These are phyloP conservation scores for Catenaria anguillulae DNA, from an alignment of 371 early-diverging fungal genomes.

Conservation along the genomic window DNA sequence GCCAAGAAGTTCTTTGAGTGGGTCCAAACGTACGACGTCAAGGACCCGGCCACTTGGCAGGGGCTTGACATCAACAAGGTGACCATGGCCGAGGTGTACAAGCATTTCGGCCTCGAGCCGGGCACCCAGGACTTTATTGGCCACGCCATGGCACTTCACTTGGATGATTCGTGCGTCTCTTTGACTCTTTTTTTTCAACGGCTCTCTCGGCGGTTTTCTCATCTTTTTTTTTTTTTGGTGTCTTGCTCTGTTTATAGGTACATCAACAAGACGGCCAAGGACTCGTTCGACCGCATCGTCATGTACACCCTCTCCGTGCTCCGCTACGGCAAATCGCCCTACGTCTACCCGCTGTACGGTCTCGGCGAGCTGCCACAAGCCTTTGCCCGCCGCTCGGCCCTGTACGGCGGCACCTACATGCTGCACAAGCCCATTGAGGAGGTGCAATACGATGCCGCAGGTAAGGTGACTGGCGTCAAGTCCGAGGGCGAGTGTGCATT, in stretches of 20 bases:
- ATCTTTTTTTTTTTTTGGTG: conserved; percentile 2
- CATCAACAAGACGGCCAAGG: conserved; percentile 67
- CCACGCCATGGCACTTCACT: conserved; percentile 94
- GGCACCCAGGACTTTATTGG: conserved; percentile 96
- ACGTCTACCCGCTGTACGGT: conserved; percentile 98
- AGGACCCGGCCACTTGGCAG: conserved; percentile 64
- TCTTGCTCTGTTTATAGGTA: too few species aligned
- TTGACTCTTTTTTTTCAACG: too few species aligned
- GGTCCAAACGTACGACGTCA: conserved; percentile 56
- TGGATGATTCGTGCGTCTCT: conserved; percentile 59
- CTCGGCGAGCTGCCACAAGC: conserved; percentile 98
- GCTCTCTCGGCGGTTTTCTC: too few species aligned
- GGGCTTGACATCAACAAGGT: conserved; percentile 59
- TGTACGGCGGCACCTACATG: conserved; percentile 98
- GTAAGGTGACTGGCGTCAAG: conserved; percentile 74
- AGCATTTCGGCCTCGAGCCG: conserved; percentile 77
- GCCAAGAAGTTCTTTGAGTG: conserved; percentile 89
- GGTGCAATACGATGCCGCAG: conserved; percentile 60
- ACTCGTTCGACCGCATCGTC: conserved; percentile 85
- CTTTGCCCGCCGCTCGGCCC: conserved; percentile 73
- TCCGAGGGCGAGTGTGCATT: conserved; percentile 53
- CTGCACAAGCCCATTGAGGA: conserved; percentile 82
- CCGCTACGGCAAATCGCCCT: conserved; percentile 97
- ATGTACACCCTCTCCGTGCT: conserved; percentile 90
- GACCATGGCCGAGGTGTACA: conserved; percentile 81